Conservation (phyloP, 2,329 filamentous ascomycete species). For the Curvularia sp. region DNA sequence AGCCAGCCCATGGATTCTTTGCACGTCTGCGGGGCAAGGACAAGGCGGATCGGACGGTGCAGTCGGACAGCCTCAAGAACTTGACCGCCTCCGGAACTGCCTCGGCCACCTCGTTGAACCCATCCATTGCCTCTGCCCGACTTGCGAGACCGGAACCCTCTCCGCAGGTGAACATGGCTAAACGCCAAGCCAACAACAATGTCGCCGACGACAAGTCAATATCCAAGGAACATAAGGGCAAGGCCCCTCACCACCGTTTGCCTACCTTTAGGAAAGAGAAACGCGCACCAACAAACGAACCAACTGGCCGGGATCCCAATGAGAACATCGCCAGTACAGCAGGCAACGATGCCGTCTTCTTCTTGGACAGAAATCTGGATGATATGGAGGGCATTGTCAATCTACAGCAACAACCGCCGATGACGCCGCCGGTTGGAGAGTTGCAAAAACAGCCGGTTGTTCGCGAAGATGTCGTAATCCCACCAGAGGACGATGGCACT, state of each 20-base stretch:
- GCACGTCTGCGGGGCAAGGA: slow-evolving; percentile 61
- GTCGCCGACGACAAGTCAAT: slow-evolving; percentile 31
- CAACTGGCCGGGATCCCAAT: slow-evolving; percentile 54
- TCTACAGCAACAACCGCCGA: slow-evolving; percentile 63
- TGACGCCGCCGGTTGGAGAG: slow-evolving; percentile 69
- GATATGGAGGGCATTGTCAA: slow-evolving; percentile 92
- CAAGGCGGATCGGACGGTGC: slow-evolving; percentile 50
- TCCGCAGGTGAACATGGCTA: slow-evolving; percentile 33
- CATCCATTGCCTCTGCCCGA: slow-evolving; percentile 40
- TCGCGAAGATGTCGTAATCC: slow-evolving; percentile 44
- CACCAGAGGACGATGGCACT: slow-evolving; percentile 45
- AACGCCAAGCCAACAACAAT: slow-evolving; percentile 34
- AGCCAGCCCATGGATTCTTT: slow-evolving; percentile 60
- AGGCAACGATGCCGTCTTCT: slow-evolving; percentile 69
- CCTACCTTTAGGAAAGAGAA: slow-evolving; percentile 59
- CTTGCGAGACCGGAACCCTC: slow-evolving; percentile 38
- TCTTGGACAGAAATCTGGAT: slow-evolving; percentile 84
- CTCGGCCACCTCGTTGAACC: slow-evolving; percentile 52
- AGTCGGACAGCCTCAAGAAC: slow-evolving; percentile 49
- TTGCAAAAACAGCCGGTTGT: slow-evolving; percentile 56
- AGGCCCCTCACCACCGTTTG: slow-evolving; percentile 49
- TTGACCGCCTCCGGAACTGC: slow-evolving; percentile 38
- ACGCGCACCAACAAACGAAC: slow-evolving; percentile 36
- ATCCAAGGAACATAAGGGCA: slow-evolving; percentile 34
- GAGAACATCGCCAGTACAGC: slow-evolving; percentile 50